Evolutionary conservation across 1,284 basidiomycete genomes (phyloP), one percentile per base, ranked within the genome.

Genomic region (Ganoderma resinaceum): DNA sequence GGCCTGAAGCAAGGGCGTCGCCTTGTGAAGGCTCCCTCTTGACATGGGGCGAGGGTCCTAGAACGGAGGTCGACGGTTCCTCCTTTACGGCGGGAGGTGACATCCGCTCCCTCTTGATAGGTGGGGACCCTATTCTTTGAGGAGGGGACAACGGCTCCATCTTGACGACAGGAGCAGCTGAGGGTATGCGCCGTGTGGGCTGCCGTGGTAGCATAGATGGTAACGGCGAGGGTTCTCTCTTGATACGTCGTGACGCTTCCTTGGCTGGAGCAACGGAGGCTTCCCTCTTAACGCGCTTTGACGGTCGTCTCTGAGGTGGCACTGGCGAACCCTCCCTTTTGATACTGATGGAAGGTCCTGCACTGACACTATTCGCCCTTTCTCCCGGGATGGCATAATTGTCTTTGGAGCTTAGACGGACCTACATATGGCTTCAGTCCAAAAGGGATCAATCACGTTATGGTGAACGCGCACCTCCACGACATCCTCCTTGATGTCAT

Each of bases 321-420:
- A 16, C n/a, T 8, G 58, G 33, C 8, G 31, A n/a, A 12, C 29
- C 8, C n/a, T 37, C 33, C 37, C 37, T 59, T 37, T 59, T 59
- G 12, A 59, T 40, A 40, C 60, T 43, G 29, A 63, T 31, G 14
- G 23, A 20, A n/a, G 52, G 3, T 12, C 62, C 65, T 29, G 29
- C 23, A 33, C 62, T 66, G 52, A 64, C 46, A n/a, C n/a, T 7
- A 3, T 26, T 26, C 23, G 42, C 33, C 1, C 37, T 37, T 58
- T 60, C 58, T 18, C 58, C 46, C 2, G 66, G 62, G 20, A 67
- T 60, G 18, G 62, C 33, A n/a, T 65, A 68, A 12, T 61, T 62
- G 42, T 65, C 40, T 42, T 23, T 42, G 6, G 63, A 62, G 35
- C 67, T 68, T 16, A 65, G 67, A 52, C 23, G 67, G 23, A 68